Evolutionary conservation across 805 yeast species (phyloP), one percentile per base, ranked within the genome.

Genomic region (Suhomyces xylopsoci): DNA sequence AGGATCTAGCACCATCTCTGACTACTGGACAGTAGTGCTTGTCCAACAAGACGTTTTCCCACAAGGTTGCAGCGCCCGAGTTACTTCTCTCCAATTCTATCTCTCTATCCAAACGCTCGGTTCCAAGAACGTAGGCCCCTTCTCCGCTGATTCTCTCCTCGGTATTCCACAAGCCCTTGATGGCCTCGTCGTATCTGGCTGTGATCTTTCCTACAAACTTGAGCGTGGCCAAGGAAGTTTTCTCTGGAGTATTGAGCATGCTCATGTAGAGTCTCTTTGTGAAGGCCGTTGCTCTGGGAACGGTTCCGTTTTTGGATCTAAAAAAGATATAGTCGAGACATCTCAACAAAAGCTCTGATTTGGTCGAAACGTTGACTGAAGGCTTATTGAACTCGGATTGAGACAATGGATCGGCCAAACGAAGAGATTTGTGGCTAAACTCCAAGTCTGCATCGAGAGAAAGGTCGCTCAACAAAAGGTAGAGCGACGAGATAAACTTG

Each of bases 101-200:
- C 50, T 71, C 76, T 48, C 65, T 57, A 40, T 61, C 64, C 50
- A 81, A 81, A 36, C 62, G 56, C 47, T 84, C 90, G 58, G 85
- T 76, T 25, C 83, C 81, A 63, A 87, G 87, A 12, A 78, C 76
- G 53, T 75, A 75, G 22, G 61, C 51, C 7, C 80, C 79, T 47
- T 97, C 98, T 53, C 93, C 91, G 40, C 84, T 83, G 41, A 94
- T 81, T 58, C 94, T 79, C 64, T 94, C 99, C 47, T 91, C 97
- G 1, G 97, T 89, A 20, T 90, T 83, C 71, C 87, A 90, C 48
- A 93, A 72, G 1, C 96, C 88, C 49, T 83, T 80, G 45, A 90
- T 71, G 49, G 85, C 87, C 42, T 90, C 85, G 28, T 76, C 78
- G 66, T 85, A 87, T 65, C 87, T 80, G 49, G 82, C 83, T 65